Evolutionary conservation across 2,329 filamentous ascomycete genomes (phyloP), one percentile per base, ranked within the genome.

Genomic region (Coniochaeta hoffmannii): DNA sequence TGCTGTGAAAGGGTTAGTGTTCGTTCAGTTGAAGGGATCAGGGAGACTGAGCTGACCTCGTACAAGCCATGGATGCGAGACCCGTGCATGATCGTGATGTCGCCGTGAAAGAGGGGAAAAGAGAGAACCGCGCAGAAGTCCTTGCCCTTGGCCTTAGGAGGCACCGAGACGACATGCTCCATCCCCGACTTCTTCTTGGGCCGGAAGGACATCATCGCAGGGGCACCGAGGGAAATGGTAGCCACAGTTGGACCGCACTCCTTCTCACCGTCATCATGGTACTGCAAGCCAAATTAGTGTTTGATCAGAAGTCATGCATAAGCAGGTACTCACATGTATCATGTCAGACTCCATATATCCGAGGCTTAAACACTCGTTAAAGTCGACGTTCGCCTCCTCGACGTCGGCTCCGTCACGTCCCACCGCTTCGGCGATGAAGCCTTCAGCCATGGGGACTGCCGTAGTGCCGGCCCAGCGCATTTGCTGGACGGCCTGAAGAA

Each of bases 11-110:
- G 14, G 9, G 12, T 53, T 38, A 53, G 50, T 22, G 1, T 28
- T 17, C 1, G 3, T 19, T 50, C 15, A 38, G 8, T 3, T 11
- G 24, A 6, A 3, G 3, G 3, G 4, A 19, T 38, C 22, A 17
- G 2, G 6, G 14, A 28, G 24, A 15, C 31, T 5, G 32, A 12
- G 66, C 70, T 59, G 60, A 76, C 77, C 60, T 86, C 82, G 55
- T 84, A 83, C 19, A 76, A 72, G 60, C 75, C 71, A 61, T 88
- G 86, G 12, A 88, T 79, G 0, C 71, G 68, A 0, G 69, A 69
- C 0, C 83, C 84, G 60, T 84, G 77, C 83, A 87, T 87, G 17
- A 87, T 70, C 2, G 83, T 75, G 11, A 87, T 77, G 63, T 88
- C 85, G 0, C 85, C 85, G 63, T 88, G 85, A 8, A 75, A 71